Evolutionary conservation across 2,329 filamentous ascomycete species (phyloP).

Genomic region (Colletotrichum orbiculare): DNA sequence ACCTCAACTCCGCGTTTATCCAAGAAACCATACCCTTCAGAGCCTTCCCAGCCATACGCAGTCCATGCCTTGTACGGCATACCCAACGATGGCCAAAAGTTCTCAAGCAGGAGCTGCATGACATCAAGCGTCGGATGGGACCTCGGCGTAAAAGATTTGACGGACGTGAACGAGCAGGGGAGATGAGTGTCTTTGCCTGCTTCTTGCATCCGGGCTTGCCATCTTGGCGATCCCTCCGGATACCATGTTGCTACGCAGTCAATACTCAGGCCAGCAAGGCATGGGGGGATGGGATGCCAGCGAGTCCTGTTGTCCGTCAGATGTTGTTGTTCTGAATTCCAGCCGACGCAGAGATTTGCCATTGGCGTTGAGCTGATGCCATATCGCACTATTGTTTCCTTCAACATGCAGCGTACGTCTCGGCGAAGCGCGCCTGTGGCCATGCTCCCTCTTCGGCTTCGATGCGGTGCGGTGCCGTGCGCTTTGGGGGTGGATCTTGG

Average conservation of each 20-base stretch:
- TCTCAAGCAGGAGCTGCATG: constrained; percentile 27
- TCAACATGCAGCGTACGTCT: constrained; percentile 29
- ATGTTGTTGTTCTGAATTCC: constrained; percentile 16
- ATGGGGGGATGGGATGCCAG: background rate
- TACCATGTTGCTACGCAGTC: constrained; percentile 13
- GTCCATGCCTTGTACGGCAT: background rate
- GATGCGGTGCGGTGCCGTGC: constrained; percentile 9
- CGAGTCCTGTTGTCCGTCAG: background rate
- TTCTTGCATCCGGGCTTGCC: constrained; percentile 35
- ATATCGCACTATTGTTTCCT: constrained; percentile 32
- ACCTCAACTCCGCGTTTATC: constrained; percentile 19
- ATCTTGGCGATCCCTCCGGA: constrained; percentile 31
- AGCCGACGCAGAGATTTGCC: constrained; percentile 29
- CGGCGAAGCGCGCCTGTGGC: constrained; percentile 28
- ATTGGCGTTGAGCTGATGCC: constrained; percentile 32
- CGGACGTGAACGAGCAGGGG: constrained; percentile 24
- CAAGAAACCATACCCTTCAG: background rate
- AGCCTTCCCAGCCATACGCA: background rate
- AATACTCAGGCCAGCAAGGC: background rate
- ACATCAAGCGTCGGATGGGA: constrained; percentile 28
- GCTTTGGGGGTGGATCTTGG: constrained; percentile 22
- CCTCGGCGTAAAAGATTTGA: constrained; percentile 25
- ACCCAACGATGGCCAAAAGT: constrained; percentile 2
- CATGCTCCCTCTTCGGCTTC: background rate
- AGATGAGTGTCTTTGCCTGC: constrained; percentile 35